Percentiles rank a stretch among this genome's conserved stretches.
Conservation (phyloP, 2,329 filamentous ascomycete genomes). For the Chrysoporthe deuterocubensis region DNA sequence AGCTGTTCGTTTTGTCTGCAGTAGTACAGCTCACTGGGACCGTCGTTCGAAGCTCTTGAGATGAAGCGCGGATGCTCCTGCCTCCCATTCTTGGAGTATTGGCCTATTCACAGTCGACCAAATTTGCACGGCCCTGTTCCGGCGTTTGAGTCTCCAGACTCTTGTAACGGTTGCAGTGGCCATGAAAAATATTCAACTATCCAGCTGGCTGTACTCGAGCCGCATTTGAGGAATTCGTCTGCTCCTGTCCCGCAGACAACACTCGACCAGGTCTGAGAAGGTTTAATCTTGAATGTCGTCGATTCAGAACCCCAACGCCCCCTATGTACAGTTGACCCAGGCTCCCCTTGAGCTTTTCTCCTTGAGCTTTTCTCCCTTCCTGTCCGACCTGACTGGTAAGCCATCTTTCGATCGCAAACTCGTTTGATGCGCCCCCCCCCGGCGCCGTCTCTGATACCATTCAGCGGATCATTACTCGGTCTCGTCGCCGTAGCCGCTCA, state of each 20-base stretch:
- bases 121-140: too few relatives aligned
- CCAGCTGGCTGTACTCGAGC: background rate
- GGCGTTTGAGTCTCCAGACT: too few relatives aligned
- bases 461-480: slow-evolving; percentile 30
- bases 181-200: too few relatives aligned
- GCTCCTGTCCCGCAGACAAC: background rate
- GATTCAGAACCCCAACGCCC: slow-evolving; percentile 30
- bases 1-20: too few relatives aligned
- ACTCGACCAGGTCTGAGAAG: background rate
- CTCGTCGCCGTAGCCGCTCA: slow-evolving; percentile 65
- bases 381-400: background rate
- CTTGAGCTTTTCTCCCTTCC: background rate
- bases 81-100: too few relatives aligned
- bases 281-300: background rate
- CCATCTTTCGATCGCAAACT: background rate
- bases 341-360: background rate
- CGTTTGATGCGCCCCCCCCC: slow-evolving; percentile 17
- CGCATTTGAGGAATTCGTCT: too few relatives aligned
- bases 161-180: too few relatives aligned
- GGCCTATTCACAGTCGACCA: too few relatives aligned
- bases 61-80: too few relatives aligned
- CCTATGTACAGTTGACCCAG: slow-evolving; percentile 33
- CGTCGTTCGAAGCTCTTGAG: too few relatives aligned
- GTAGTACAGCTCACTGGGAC: too few relatives aligned
- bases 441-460: background rate